Percentiles rank a stretch among this genome's conserved stretches.
Conservation (phyloP, 2,329 filamentous ascomycete species). For the Fusarium sp. region DNA sequence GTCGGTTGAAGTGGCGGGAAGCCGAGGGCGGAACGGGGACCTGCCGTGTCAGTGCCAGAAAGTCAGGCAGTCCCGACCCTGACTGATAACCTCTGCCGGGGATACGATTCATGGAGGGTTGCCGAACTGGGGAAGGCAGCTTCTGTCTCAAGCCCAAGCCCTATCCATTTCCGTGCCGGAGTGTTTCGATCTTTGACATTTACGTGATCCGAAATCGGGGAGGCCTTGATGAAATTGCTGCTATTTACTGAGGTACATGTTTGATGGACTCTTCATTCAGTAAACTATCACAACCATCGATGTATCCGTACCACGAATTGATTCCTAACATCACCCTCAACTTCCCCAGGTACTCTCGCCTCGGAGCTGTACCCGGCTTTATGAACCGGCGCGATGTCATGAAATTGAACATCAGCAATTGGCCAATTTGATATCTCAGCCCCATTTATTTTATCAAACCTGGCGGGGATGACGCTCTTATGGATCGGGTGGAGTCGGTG, state of each 20-base stretch:
- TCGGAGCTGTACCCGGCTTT: slow-evolving; percentile 20
- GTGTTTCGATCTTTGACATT: not conserved
- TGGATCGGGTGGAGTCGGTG: slow-evolving; percentile 31
- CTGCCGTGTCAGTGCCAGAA: slow-evolving; percentile 23
- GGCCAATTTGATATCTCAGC: slow-evolving; percentile 13
- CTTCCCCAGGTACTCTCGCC: slow-evolving; percentile 14
- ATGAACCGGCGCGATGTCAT: slow-evolving; percentile 20
- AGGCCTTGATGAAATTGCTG: not conserved
- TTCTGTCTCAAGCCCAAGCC: not conserved
- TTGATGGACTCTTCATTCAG: not conserved
- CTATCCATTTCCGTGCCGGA: not conserved
- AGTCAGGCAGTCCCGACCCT: slow-evolving; percentile 6
- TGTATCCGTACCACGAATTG: not conserved
- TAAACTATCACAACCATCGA: not conserved
- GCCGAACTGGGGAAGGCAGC: slow-evolving; percentile 18
- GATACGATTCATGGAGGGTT: slow-evolving; percentile 32
- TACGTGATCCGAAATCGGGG: not conserved
- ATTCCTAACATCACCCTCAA: slow-evolving; percentile 13
- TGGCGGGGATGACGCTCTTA: slow-evolving; percentile 27
- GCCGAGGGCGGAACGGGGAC: slow-evolving; percentile 18
- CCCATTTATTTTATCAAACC: slow-evolving; percentile 8
- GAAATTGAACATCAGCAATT: slow-evolving; percentile 35
- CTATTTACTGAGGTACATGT: not conserved
- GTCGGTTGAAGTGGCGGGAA: slow-evolving; percentile 25
- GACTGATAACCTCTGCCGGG: slow-evolving; percentile 15